Base-by-base conservation (phyloP, 495 filamentous ascomycete genomes). In the Geoglossum glabrum region DNA sequence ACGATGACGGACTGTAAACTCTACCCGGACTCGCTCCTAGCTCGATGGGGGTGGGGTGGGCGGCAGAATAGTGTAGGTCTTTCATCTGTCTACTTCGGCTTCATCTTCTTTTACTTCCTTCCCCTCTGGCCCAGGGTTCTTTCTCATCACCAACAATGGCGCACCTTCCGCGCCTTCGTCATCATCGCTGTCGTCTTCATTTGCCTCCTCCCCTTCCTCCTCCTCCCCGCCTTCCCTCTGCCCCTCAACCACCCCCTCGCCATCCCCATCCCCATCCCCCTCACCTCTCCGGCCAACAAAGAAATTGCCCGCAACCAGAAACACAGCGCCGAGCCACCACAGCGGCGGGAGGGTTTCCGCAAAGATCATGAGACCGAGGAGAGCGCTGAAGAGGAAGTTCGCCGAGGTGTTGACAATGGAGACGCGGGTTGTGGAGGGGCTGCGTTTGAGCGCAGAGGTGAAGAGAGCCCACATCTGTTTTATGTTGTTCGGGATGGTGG, bases 401-500 rank as follows among this genome's bases (percentile, higher is more conserved):
- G 86, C 74, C 26, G 85, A 84, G 3, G 90, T 95, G 66, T 98
- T 98, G 60, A 95, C 83, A 67, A 98, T 85, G 34, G 82, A 85
- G 46, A 95, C 92, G 62, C 90, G 88, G 0, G 86, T 89, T 7
- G 92, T 94, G 0, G 87, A 93, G 36, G 83, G 74, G 0, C 83
- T 85, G 30, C 82, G 80, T 0, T 88, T 85, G 26, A 98, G 77
- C 49, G 92, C 92, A n/a, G 81, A 77, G 1, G 81, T 84, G 71
- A 79, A 79, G 55, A 97, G 77, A 0, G 85, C 79, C 90, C 90
- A 97, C 90, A 96, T 97, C 68, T 79, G 51, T 30, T 45, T 33
- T 11, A 25, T 26, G 38, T 54, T 23, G 19, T 40, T 58, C 27
- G 19, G 26, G 40, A 19, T 19, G 13, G 40, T 45, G 5, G 15